Percentiles rank a stretch among this genome's conserved stretches.
These are phyloP conservation scores for Aspergillus texensis DNA, from an alignment of 2,329 filamentous ascomycete species.

Conservation along the genomic window DNA sequence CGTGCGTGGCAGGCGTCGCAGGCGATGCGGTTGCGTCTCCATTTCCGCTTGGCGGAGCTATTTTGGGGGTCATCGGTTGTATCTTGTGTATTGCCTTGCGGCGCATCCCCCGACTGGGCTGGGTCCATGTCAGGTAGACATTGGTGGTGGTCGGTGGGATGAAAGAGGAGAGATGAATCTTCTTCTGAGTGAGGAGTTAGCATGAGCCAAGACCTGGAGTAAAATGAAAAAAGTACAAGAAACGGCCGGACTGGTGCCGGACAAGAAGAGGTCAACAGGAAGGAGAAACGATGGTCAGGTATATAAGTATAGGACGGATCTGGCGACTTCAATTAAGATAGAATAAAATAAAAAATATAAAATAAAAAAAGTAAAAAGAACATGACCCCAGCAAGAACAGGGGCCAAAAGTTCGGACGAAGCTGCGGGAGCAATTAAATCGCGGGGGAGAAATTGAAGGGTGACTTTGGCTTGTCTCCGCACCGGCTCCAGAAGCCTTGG, in stretches of 20 bases:
- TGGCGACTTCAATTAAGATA: not conserved
- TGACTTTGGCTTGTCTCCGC: slow-evolving; percentile 8
- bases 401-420: not conserved
- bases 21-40: slow-evolving; percentile 54
- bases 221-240: not conserved
- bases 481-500: not conserved
- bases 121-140: slow-evolving; percentile 36
- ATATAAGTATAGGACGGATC: not conserved
- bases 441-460: slow-evolving; percentile 6
- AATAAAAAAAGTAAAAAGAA: not conserved
- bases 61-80: slow-evolving; percentile 18
- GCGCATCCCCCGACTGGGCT: slow-evolving; percentile 32
- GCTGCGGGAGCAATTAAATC: not conserved
- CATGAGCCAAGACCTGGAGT: not conserved
- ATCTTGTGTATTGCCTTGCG: slow-evolving; percentile 17
- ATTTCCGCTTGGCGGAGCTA: slow-evolving; percentile 36
- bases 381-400: not conserved
- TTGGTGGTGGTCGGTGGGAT: slow-evolving; percentile 16
- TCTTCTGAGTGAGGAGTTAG: not conserved
- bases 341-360: not conserved
- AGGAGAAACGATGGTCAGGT: not conserved
- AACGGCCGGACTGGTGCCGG: not conserved
- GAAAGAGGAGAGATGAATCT: not conserved
- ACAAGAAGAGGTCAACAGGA: not conserved
- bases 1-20: slow-evolving; percentile 96